Conservation (phyloP, 1,284 basidiomycete species). For the Retiboletus fuscus region DNA sequence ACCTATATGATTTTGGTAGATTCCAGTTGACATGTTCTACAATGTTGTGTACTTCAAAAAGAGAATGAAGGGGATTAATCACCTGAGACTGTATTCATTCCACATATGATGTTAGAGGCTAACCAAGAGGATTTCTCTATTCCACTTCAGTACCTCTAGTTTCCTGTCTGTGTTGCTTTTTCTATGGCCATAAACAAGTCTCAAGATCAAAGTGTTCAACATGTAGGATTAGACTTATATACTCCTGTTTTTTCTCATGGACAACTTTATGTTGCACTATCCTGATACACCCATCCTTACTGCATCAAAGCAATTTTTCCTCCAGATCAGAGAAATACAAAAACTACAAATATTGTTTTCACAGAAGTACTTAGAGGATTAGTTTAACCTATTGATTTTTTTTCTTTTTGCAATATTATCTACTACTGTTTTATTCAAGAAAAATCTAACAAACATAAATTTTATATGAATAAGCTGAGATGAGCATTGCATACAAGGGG, state of each 20-base stretch:
- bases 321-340: too few relatives aligned
- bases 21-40: too few relatives aligned
- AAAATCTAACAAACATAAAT: too few relatives aligned
- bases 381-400: too few relatives aligned
- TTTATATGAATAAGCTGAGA: too few relatives aligned
- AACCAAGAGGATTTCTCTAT: background rate
- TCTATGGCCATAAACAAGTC: background rate
- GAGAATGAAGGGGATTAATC: background rate
- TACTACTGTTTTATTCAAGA: too few relatives aligned
- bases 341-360: too few relatives aligned
- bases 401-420: too few relatives aligned
- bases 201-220: conserved; percentile 1
- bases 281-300: background rate
- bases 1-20: background rate
- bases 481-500: too few relatives aligned
- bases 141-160: background rate
- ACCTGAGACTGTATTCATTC: conserved; percentile 1
- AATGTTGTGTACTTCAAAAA: too few relatives aligned
- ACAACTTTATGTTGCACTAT: conserved; percentile 2
- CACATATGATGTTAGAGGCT: background rate
- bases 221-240: conserved; percentile 5
- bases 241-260: background rate
- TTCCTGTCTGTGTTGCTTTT: background rate
- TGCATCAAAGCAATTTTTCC: too few relatives aligned
- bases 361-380: too few relatives aligned